A percentile compares a stretch with the other conserved stretches of the same genome.
These are phyloP conservation scores for Leccinum boreale DNA, from an alignment of 768 basidiomycete genomes.

Conservation along the genomic window DNA sequence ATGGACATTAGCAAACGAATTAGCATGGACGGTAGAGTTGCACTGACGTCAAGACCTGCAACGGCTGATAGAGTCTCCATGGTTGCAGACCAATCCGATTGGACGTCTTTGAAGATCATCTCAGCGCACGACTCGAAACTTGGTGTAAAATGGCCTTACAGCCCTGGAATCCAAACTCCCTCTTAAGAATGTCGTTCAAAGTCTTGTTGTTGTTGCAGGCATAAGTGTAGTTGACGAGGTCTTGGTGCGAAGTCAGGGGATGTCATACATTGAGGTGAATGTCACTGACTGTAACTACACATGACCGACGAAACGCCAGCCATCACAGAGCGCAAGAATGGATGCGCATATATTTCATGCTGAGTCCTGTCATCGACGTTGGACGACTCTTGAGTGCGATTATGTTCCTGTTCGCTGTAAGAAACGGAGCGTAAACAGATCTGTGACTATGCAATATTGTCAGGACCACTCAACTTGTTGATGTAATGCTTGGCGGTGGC, in stretches of 20 bases:
- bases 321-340: constrained; percentile 57
- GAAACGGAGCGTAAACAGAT: not conserved
- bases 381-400: constrained; percentile 31
- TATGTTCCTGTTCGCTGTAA: constrained; percentile 36
- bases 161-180: constrained; percentile 65
- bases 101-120: constrained; percentile 34
- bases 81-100: constrained; percentile 69
- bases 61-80: constrained; percentile 46
- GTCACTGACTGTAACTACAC: constrained; percentile 52
- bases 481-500: constrained; percentile 85
- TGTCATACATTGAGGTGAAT: not conserved
- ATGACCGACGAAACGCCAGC: constrained; percentile 65
- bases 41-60: constrained; percentile 56
- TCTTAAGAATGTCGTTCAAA: constrained; percentile 60
- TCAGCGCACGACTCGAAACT: not conserved
- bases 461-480: constrained; percentile 51
- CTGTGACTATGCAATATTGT: not conserved
- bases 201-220: constrained; percentile 63
- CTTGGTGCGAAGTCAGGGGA: constrained; percentile 20
- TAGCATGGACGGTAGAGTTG: not conserved
- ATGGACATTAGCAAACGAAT: not conserved
- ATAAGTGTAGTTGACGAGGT: constrained; percentile 56
- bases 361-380: constrained; percentile 42
- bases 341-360: constrained; percentile 57
- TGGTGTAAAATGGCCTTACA: constrained; percentile 32